A percentile compares a stretch with the other conserved stretches of the same genome.
phyloP scores from a whole-genome alignment of 495 filamentous ascomycete genomes.

The Platismatia glauca region DNA sequence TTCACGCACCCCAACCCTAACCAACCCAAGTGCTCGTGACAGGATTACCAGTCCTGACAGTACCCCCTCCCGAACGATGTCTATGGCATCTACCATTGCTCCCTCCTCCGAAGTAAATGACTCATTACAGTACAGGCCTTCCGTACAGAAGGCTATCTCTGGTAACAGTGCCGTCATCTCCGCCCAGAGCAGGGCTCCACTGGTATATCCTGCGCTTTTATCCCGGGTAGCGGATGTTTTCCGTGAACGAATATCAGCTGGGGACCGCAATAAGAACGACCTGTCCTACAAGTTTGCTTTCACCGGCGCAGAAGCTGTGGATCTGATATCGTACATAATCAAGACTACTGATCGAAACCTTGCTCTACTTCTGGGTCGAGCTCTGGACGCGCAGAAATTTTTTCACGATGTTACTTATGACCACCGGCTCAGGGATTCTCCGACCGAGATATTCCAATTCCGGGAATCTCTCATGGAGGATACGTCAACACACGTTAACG shows the following conservation, averaged over 20 bases:
- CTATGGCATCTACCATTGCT: slow-evolving; percentile 75
- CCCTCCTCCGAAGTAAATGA: slow-evolving; percentile 36
- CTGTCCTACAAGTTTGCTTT: slow-evolving; percentile 96
- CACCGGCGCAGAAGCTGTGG: slow-evolving; percentile 87
- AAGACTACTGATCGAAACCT: slow-evolving; percentile 93
- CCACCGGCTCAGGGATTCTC: slow-evolving; percentile 84
- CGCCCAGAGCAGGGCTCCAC: slow-evolving; percentile 52
- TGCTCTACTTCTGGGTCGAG: slow-evolving; percentile 84
- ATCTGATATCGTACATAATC: slow-evolving; percentile 88
- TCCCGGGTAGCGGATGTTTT: slow-evolving; percentile 88
- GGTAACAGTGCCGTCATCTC: slow-evolving; percentile 38
- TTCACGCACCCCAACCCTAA: slow-evolving; percentile 29
- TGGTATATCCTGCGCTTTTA: slow-evolving; percentile 88
- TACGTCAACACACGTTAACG: slow-evolving; percentile 74
- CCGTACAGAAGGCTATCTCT: slow-evolving; percentile 34
- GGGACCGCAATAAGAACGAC: slow-evolving; percentile 91
- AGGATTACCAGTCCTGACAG: slow-evolving; percentile 31
- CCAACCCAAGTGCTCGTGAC: slow-evolving; percentile 24
- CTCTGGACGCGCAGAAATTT: slow-evolving; percentile 96
- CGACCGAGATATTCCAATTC: slow-evolving; percentile 91
- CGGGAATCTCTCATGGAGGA: slow-evolving; percentile 88
- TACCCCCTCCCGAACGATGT: slow-evolving; percentile 57
- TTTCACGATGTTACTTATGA: slow-evolving; percentile 99
- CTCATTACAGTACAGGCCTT: slow-evolving; percentile 39
- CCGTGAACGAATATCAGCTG: slow-evolving; percentile 69